These are phyloP conservation scores for Globisporangium perplexum DNA, from an alignment of 352 stramenopile genomes.

Conservation along the genomic window DNA sequence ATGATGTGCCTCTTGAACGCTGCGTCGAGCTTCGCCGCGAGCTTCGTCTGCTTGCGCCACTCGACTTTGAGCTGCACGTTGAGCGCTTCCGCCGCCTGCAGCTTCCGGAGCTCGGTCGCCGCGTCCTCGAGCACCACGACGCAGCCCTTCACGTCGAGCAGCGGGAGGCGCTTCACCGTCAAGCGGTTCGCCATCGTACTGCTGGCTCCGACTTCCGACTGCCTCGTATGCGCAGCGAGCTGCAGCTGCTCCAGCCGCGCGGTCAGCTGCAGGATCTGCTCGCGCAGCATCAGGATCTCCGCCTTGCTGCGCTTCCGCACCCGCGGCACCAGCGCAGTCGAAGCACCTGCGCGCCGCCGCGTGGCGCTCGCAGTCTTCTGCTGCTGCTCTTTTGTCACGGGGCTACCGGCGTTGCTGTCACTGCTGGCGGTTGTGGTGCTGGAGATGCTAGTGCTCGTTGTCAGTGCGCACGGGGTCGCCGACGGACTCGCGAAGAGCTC, in stretches of 20 bases:
- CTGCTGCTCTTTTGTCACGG: too few species aligned
- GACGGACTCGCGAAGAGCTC: too few species aligned
- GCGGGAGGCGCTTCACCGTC: not conserved
- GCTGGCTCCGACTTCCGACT: not conserved
- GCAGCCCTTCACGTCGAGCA: not conserved
- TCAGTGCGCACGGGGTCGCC: too few species aligned
- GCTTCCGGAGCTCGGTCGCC: constrained; percentile 29
- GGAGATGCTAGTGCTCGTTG: too few species aligned
- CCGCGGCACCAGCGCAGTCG: too few species aligned
- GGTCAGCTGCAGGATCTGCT: constrained; percentile 3
- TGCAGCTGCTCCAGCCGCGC: not conserved
- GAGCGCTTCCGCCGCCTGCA: constrained; percentile 25
- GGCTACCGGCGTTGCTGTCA: too few species aligned
- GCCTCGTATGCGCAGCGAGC: not conserved
- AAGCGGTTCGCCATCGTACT: not conserved
- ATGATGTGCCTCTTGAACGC: constrained; percentile 20
- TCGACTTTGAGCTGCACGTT: constrained; percentile 32
- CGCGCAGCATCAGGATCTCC: constrained; percentile 5
- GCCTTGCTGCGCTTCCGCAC: not conserved
- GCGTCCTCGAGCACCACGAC: constrained; percentile 27
- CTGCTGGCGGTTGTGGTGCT: too few species aligned
- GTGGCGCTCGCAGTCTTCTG: too few species aligned
- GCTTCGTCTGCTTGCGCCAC: constrained; percentile 31
- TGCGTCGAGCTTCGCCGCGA: constrained; percentile 32
- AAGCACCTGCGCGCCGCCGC: not conserved